Evolutionary conservation across 345 rosid species (phyloP).

Genomic region (Eucalyptus globulus): DNA sequence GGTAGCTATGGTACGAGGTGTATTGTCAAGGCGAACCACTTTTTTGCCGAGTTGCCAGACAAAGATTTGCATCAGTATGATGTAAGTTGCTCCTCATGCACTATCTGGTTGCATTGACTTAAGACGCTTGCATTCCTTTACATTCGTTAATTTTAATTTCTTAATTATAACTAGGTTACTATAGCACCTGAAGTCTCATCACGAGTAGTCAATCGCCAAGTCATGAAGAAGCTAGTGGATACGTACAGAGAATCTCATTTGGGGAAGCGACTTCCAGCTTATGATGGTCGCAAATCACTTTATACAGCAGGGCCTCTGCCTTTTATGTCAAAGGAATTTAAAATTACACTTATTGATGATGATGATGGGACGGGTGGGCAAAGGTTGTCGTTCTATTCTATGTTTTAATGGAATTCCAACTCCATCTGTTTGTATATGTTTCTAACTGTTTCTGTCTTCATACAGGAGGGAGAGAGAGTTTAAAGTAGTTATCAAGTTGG

Average conservation of each 20-base stretch:
- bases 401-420: not conserved
- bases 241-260: slow-evolving; percentile 22
- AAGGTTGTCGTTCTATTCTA: slow-evolving; percentile 4
- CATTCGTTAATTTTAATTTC: not conserved
- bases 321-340: slow-evolving; percentile 32
- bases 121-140: not conserved
- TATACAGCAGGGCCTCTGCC: slow-evolving; percentile 50
- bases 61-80: slow-evolving; percentile 42
- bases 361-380: slow-evolving; percentile 33
- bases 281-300: slow-evolving; percentile 46
- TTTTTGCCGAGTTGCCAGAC: slow-evolving; percentile 37
- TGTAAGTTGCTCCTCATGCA: slow-evolving; percentile 2
- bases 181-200: slow-evolving; percentile 43
- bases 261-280: slow-evolving; percentile 39
- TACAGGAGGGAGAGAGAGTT: slow-evolving; percentile 39
- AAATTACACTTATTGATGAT: slow-evolving; percentile 25
- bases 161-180: slow-evolving; percentile 16
- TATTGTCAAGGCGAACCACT: slow-evolving; percentile 40
- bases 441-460: not conserved
- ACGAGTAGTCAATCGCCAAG: slow-evolving; percentile 31
- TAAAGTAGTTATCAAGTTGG: slow-evolving; percentile 35
- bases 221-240: slow-evolving; percentile 29
- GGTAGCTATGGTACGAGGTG: slow-evolving; percentile 28
- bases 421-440: not conserved
- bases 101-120: not conserved